Percentiles rank a stretch among this genome's conserved stretches.
Evolutionary conservation across 176 grass and related monocot genomes (phyloP).

Genomic region (Carex kokanica): DNA sequence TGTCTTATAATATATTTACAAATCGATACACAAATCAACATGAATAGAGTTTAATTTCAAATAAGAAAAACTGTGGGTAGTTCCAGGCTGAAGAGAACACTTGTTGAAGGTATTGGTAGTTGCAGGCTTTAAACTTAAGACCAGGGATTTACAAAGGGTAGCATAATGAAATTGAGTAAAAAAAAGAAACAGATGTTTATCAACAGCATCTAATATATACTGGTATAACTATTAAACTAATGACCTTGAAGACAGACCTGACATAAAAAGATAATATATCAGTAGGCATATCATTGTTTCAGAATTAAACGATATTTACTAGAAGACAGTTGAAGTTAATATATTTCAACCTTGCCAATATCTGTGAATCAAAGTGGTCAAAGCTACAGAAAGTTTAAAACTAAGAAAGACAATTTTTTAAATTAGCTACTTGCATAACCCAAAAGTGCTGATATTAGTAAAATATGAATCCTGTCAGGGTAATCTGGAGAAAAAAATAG

Average conservation of each 20-base stretch:
- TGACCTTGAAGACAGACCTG: slow-evolving; percentile 29
- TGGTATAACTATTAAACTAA: not conserved
- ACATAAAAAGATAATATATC: too few species aligned
- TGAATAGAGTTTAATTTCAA: slow-evolving; percentile 36
- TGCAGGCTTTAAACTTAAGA: not conserved
- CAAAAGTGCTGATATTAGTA: slow-evolving; percentile 56
- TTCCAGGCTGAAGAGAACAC: not conserved
- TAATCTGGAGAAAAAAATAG: slow-evolving; percentile 57
- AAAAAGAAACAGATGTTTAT: not conserved
- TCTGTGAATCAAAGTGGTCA: not conserved
- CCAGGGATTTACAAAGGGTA: not conserved
- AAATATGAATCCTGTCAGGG: slow-evolving; percentile 67
- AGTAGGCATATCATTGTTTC: slow-evolving; percentile 13
- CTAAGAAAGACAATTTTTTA: slow-evolving; percentile 7
- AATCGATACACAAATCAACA: slow-evolving; percentile 30
- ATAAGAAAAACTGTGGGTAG: slow-evolving; percentile 22
- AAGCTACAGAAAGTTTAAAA: slow-evolving; percentile 13
- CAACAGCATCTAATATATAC: not conserved
- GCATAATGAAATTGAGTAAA: not conserved
- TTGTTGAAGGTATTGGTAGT: not conserved
- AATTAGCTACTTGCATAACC: slow-evolving; percentile 58
- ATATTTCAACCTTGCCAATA: not conserved
- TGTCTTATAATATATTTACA: slow-evolving; percentile 32
- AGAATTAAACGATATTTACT: slow-evolving; percentile 1
- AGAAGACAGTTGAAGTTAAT: not conserved